A percentile compares a stretch with the other conserved stretches of the same genome.
Conservation (phyloP, 805 yeast species). For the Starmerella potacharoeniae region DNA sequence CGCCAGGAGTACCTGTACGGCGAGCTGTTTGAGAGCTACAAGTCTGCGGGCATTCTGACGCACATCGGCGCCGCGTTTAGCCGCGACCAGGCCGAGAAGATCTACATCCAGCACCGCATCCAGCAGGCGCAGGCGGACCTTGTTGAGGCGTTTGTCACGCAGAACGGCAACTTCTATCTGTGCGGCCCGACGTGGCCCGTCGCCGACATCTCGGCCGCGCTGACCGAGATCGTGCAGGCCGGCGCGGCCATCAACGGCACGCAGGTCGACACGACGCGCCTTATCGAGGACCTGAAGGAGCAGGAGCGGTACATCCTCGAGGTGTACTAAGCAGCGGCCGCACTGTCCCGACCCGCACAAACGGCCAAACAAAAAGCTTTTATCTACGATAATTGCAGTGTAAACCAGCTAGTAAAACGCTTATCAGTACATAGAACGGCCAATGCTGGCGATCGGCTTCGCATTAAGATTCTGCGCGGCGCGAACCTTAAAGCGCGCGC, state of each 20-base stretch:
- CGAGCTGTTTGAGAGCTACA: conserved; percentile 93
- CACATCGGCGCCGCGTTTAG: conserved; percentile 97
- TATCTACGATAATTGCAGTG: too few species aligned
- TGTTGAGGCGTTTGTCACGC: conserved; percentile 63
- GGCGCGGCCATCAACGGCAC: conserved; percentile 63
- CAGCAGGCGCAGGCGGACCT: conserved; percentile 61
- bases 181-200: conserved; percentile 99
- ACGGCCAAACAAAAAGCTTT: too few species aligned
- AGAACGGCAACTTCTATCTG: conserved; percentile 82
- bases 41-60: conserved; percentile 82
- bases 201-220: conserved; percentile 85
- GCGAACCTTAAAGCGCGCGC: too few species aligned
- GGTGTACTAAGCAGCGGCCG: conserved; percentile 48
- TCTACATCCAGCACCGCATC: conserved; percentile 89
- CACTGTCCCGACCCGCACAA: too few species aligned
- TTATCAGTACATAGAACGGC: too few species aligned
- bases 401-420: too few species aligned
- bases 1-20: conserved; percentile 93
- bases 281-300: conserved; percentile 88
- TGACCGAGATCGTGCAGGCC: conserved; percentile 62
- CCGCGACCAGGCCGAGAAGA: conserved; percentile 90
- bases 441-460: too few species aligned
- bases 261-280: conserved; percentile 59
- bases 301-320: conserved; percentile 83
- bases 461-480: too few species aligned